Percentiles rank a stretch among this genome's conserved stretches.
phyloP scores from a whole-genome alignment of 164 flowering plant species.

The Tetracentron sinense region DNA sequence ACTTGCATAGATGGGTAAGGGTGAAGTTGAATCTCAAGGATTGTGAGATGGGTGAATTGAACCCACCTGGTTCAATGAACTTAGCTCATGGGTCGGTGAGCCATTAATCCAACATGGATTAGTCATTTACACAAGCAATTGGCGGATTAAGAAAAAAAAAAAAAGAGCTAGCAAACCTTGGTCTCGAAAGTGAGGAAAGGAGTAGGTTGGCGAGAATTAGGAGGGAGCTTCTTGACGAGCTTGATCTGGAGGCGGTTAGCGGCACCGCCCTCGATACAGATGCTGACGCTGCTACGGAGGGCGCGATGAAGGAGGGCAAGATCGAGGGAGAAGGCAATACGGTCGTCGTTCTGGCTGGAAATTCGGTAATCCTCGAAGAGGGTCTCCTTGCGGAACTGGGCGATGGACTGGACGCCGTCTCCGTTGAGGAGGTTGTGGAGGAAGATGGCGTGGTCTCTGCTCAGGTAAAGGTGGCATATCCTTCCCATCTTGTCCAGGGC shows the following conservation, averaged over 20 bases:
- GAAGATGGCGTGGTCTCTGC: slow-evolving; percentile 65
- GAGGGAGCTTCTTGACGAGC: slow-evolving; percentile 81
- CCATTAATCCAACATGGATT: background rate
- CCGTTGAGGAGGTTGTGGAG: slow-evolving; percentile 86
- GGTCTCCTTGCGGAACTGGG: slow-evolving; percentile 68
- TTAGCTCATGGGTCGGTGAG: too few relatives aligned
- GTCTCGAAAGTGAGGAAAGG: slow-evolving; percentile 91
- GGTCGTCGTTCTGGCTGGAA: slow-evolving; percentile 82
- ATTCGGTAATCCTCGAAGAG: slow-evolving; percentile 83
- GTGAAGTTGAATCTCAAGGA: too few relatives aligned
- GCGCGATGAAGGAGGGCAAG: slow-evolving; percentile 80
- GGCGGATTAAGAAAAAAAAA: background rate
- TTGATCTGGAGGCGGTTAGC: slow-evolving; percentile 67
- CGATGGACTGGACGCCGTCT: slow-evolving; percentile 76
- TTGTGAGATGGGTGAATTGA: too few relatives aligned
- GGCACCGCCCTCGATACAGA: slow-evolving; percentile 33
- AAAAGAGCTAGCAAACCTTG: slow-evolving; percentile 20
- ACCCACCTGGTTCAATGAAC: too few relatives aligned
- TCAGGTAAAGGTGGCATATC: slow-evolving; percentile 70
- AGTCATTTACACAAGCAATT: slow-evolving; percentile 3
- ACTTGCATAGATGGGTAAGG: too few relatives aligned
- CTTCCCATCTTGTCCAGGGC: slow-evolving; percentile 84
- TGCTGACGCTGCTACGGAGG: slow-evolving; percentile 64
- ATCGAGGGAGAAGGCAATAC: slow-evolving; percentile 79
- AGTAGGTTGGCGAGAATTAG: slow-evolving; percentile 55